phyloP scores from a whole-genome alignment of 805 yeast genomes.

The Metschnikowia lunata region DNA sequence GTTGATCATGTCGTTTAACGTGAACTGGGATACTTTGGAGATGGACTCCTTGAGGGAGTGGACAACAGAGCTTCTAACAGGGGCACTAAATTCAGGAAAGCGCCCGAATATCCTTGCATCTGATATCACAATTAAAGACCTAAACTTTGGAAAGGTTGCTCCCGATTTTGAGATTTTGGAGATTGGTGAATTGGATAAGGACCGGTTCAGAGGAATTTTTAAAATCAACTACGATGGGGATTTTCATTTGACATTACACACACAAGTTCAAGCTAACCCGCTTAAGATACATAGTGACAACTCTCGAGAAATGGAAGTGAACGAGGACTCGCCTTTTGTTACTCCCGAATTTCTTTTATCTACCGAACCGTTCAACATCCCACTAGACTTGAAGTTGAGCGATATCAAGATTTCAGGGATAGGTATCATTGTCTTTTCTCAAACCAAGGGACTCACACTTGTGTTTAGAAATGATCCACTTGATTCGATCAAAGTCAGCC shows the following conservation, averaged over 20 bases:
- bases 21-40: constrained; percentile 73
- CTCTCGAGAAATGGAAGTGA: constrained; percentile 32
- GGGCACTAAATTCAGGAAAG: constrained; percentile 69
- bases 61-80: constrained; percentile 62
- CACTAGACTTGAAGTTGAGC: constrained; percentile 69
- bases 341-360: constrained; percentile 66
- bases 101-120: constrained; percentile 69
- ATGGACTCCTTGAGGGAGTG: constrained; percentile 57
- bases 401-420: constrained; percentile 74
- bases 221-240: constrained; percentile 73
- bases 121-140: constrained; percentile 60
- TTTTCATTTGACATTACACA: constrained; percentile 67
- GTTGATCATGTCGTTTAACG: constrained; percentile 65
- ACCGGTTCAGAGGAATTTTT: constrained; percentile 77
- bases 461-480: constrained; percentile 89
- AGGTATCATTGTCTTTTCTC: constrained; percentile 77
- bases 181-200: constrained; percentile 74
- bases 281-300: constrained; percentile 59
- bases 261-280: constrained; percentile 82
- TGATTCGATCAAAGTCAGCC: constrained; percentile 74
- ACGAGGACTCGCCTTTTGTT: constrained; percentile 42
- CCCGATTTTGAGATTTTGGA: constrained; percentile 77
- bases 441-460: constrained; percentile 76
- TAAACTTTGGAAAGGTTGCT: constrained; percentile 68
- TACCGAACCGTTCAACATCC: constrained; percentile 66